Conservation (phyloP, 164 flowering plant genomes). For the Protea cynaroides region DNA sequence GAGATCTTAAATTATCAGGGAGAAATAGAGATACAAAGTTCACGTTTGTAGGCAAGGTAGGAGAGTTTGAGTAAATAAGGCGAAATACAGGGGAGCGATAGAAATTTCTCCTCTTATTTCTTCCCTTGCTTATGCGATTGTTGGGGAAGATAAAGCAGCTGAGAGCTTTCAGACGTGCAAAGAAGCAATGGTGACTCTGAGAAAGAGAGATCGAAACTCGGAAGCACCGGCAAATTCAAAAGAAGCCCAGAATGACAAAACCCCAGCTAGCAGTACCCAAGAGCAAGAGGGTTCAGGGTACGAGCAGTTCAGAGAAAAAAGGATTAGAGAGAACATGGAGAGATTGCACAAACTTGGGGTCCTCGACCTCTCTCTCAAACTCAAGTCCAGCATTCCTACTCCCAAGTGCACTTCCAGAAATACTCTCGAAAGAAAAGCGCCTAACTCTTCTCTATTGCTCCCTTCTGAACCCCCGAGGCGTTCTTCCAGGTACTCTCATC, state of each 20-base stretch:
- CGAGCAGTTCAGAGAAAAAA: conserved; percentile 53
- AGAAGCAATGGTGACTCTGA: conserved; percentile 23
- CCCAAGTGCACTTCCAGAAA: conserved; percentile 17
- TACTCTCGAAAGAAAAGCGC: conserved; percentile 9
- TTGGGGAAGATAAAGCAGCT: background rate
- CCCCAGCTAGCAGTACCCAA: conserved; percentile 1
- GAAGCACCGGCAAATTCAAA: conserved; percentile 14
- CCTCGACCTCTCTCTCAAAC: conserved; percentile 47
- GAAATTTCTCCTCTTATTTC: no score
- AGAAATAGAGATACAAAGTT: no score
- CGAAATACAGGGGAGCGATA: no score
- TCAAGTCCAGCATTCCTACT: conserved; percentile 26
- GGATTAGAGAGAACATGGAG: conserved; percentile 61
- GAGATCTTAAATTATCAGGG: no score
- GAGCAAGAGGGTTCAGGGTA: conserved; percentile 23
- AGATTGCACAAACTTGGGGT: conserved; percentile 71
- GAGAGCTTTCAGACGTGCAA: background rate
- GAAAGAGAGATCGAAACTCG: conserved; percentile 19
- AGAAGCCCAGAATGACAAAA: conserved; percentile 11
- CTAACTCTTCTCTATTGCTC: conserved; percentile 12
- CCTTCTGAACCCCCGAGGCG: conserved; percentile 47
- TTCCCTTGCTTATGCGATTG: no score
- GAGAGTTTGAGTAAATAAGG: no score
- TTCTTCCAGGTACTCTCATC: conserved; percentile 53
- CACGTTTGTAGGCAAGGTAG: no score